These are phyloP conservation scores for Talaromyces marneffei DNA, from an alignment of 2,329 filamentous ascomycete species.

Conservation along the genomic window DNA sequence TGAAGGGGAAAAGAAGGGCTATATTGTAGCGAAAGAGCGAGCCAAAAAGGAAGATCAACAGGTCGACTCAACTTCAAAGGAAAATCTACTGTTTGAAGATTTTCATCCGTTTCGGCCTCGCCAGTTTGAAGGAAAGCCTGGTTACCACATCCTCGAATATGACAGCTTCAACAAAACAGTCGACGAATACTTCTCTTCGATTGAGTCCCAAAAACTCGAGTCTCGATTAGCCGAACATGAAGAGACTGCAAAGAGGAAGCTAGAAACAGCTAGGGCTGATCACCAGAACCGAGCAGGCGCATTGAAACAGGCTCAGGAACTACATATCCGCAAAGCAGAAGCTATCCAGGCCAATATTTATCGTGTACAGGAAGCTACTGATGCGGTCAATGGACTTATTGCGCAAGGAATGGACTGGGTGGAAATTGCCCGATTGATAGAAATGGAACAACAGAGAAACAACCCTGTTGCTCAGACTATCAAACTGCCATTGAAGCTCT, in stretches of 20 bases:
- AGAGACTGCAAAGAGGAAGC: constrained; percentile 70
- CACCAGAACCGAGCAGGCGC: constrained; percentile 81
- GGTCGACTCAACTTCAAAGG: constrained; percentile 27
- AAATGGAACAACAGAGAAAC: constrained; percentile 71
- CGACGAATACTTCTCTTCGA: constrained; percentile 94
- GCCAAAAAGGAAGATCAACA: constrained; percentile 29
- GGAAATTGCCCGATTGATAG: constrained; percentile 79
- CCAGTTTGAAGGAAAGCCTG: constrained; percentile 66
- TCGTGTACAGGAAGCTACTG: constrained; percentile 84
- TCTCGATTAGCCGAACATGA: constrained; percentile 78
- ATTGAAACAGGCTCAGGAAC: constrained; percentile 69
- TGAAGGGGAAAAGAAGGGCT: constrained; percentile 63
- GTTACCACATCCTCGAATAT: constrained; percentile 66
- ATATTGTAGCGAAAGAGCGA: constrained; percentile 70
- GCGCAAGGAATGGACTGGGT: constrained; percentile 97
- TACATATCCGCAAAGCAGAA: constrained; percentile 81
- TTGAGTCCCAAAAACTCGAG: constrained; percentile 88
- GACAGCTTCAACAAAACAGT: constrained; percentile 87
- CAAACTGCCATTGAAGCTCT: constrained; percentile 76
- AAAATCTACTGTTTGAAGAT: constrained; percentile 72
- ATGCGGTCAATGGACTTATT: constrained; percentile 86
- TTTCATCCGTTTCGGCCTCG: constrained; percentile 87
- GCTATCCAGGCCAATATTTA: constrained; percentile 88
- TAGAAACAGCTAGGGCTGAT: constrained; percentile 77
- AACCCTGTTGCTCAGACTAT: constrained; percentile 87